Base-by-base conservation (phyloP, 768 basidiomycete species). In the Chalciporus pseudorubinellus region DNA sequence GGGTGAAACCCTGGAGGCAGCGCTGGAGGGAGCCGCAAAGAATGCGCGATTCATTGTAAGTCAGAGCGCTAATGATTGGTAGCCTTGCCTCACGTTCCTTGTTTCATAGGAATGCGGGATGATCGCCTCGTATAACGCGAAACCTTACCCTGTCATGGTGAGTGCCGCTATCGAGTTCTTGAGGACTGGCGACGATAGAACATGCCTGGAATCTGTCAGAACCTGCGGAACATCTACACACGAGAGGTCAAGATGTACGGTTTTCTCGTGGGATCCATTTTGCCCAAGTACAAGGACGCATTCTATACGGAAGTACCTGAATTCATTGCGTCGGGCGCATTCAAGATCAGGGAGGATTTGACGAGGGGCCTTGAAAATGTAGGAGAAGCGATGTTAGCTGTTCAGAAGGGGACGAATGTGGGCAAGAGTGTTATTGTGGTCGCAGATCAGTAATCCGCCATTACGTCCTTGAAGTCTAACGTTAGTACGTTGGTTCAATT, bases 1-100 rank as follows among this genome's bases (percentile, higher is more conserved):
- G 10, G 83, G 84, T 2, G 76, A 80, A 46, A 77, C 72, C 0
- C 70, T 87, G 6, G 84, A 87, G 8, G 72, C 75, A 14, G 84
- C 81, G 1, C 61, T 87, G 4, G 68, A 72, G 1, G 73, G 71
- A 36, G 73, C 83, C 1, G 74, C 70, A 0, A 44, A 57, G 0
- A 55, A 72, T 19, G 80, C 81, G 1, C 63, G 81, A 10, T 80
- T 86, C 52, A 75, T 85, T 40, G 61, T 72, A 3, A 42, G 69
- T 57, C 13, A n/a, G 36, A 4, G 12, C 3, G 1, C 18, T 5
- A 9, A 21, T 21, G 13, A 24, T 33, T 18, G 3, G 6, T 47
- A 13, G 1, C 7, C 8, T 0, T 4, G 9, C 10, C 10, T 31
- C 4, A 31, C 10, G 29, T 11, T 11, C 29, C 6, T 26, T 26